Base-by-base conservation (phyloP, 2,329 filamentous ascomycete species). In the Epichloe brachyelytri region DNA sequence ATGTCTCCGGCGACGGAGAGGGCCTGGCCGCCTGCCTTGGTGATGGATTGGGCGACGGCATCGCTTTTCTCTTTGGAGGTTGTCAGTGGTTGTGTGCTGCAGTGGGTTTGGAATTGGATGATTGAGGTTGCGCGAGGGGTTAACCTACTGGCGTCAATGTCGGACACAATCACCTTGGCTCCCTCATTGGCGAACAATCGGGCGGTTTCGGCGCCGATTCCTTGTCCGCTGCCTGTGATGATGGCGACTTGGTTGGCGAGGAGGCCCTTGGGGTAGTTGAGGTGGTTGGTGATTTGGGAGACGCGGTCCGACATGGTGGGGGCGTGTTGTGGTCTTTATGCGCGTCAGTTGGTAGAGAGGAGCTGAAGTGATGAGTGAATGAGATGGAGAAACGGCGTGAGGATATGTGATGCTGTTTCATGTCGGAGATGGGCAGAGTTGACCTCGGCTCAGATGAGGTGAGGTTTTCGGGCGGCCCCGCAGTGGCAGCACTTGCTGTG, bases 121-220 rank as follows among this genome's bases (percentile, higher is more conserved):
- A 17, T n/a, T 5, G 30, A 30, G 26, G 10, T 30, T 30, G 26
- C 8, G 1, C 4, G 39, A 22, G 20, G 15, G 10, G 37, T 48
- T 15, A 49, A 63, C 75, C 53, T 63, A 86, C 83, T 71, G 37
- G 68, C 78, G 67, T 95, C 89, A 54, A 95, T 88, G 68, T 95
- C 89, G 22, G 86, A 83, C 44, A 95, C 74, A 11, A 95, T 73
- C 0, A 95, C 88, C 64, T 84, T 88, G 15, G 88, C 88, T 22
- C 89, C 89, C 68, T 95, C 88, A 54, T 89, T 91, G 12, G 87
- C 88, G 61, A 95, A 94, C 3, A 94, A 70, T 10, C 82, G 76
- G 7, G 88, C 88, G 34, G 84, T 77, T 69, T 95, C 89, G 30
- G 88, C 89, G 22, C 88, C 89, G 64, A 95, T 95, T 53, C 89